Evolutionary conservation across 2,329 filamentous ascomycete species (phyloP).

Genomic region (Trichoderma hamatum): DNA sequence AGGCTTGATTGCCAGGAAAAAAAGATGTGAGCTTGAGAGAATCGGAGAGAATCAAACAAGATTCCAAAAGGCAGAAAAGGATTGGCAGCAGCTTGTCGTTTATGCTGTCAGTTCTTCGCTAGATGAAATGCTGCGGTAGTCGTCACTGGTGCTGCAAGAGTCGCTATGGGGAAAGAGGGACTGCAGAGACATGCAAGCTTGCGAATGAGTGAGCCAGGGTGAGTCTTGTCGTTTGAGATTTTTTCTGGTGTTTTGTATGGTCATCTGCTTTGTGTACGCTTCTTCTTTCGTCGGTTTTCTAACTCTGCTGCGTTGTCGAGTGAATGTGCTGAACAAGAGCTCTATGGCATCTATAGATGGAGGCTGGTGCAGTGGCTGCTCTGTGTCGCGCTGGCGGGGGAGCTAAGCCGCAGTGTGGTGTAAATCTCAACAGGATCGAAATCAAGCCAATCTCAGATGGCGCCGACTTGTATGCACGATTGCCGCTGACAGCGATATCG

Average conservation of each 20-base stretch:
- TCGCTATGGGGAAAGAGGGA: constrained; percentile 15
- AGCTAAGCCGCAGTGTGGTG: constrained; percentile 6
- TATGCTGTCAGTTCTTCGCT: neutral
- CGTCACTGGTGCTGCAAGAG: constrained; percentile 13
- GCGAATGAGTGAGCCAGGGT: neutral
- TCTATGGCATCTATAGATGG: neutral
- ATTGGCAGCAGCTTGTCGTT: neutral
- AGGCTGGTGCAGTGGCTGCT: neutral
- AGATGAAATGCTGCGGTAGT: neutral
- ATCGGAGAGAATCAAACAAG: neutral
- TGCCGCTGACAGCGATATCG: neutral
- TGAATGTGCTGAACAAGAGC: neutral
- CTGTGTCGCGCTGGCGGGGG: constrained; percentile 5
- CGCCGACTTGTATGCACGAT: constrained; percentile 12
- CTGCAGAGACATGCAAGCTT: neutral
- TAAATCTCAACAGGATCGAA: neutral
- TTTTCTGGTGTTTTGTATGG: neutral
- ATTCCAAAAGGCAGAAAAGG: neutral
- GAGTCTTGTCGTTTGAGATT: neutral
- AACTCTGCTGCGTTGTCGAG: neutral
- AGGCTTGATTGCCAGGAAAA: neutral
- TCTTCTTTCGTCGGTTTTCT: neutral
- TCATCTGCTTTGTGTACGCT: neutral
- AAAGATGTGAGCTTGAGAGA: neutral
- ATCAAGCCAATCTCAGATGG: constrained; percentile 15